These are phyloP conservation scores for Fusarium sp. DNA, from an alignment of 2,329 filamentous ascomycete species.

Conservation along the genomic window DNA sequence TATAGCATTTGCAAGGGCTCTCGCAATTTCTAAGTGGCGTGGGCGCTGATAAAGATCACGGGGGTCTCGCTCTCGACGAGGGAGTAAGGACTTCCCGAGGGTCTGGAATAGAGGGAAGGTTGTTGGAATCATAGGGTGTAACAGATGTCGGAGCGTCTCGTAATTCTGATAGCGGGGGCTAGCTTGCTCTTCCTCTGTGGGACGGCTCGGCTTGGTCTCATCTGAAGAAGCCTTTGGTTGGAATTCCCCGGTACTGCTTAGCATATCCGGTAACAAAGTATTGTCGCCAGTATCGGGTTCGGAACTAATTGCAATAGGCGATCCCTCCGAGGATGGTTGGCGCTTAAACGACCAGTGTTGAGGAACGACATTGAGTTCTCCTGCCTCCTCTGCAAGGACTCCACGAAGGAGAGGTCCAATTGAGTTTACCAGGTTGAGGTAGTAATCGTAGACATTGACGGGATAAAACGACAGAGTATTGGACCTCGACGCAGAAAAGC, in stretches of 20 bases:
- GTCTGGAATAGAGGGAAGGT: conserved; percentile 89
- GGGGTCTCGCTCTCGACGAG: conserved; percentile 69
- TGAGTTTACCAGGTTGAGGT: conserved; percentile 77
- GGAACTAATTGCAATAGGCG: conserved; percentile 29
- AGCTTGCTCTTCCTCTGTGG: conserved; percentile 58
- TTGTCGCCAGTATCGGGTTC: conserved; percentile 48
- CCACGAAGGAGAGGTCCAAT: conserved; percentile 83
- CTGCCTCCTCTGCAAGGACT: conserved; percentile 86
- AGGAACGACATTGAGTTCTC: conserved; percentile 79
- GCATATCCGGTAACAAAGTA: conserved; percentile 51
- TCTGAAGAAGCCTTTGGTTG: conserved; percentile 42
- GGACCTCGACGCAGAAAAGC: conserved; percentile 77
- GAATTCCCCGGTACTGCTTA: conserved; percentile 47
- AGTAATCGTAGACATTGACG: conserved; percentile 88
- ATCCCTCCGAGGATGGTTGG: conserved; percentile 46
- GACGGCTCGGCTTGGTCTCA: conserved; percentile 45
- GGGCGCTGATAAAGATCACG: conserved; percentile 71
- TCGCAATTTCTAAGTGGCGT: conserved; percentile 67
- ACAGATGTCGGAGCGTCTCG: conserved; percentile 78
- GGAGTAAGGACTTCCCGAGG: conserved; percentile 83
- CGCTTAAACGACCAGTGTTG: conserved; percentile 68
- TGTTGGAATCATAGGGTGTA: conserved; percentile 81
- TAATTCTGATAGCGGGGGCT: conserved; percentile 76
- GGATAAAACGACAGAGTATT: conserved; percentile 75
- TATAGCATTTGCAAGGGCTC: conserved; percentile 77